phyloP scores from a whole-genome alignment of 176 grass and related monocot genomes.

The Aegilops longissima region DNA sequence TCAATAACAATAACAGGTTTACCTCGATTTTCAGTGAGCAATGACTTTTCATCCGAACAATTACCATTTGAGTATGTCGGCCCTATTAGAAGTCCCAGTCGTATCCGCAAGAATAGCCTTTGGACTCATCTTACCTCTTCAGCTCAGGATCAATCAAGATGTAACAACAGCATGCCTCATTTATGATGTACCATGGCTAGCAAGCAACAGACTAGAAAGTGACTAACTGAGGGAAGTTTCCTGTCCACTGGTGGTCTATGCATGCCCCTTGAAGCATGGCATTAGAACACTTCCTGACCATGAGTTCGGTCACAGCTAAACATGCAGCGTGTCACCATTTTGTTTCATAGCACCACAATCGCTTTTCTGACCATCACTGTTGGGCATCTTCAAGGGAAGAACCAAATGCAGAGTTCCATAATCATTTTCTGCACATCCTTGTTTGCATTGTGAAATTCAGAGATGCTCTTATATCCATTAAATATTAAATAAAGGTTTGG shows the following conservation, averaged over 20 bases:
- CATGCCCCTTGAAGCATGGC: conserved; percentile 35
- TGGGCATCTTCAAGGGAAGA: neutral
- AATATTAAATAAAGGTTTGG: neutral
- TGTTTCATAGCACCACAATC: neutral
- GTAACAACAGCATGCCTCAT: neutral
- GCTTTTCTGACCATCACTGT: conserved; percentile 11
- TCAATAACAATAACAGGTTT: neutral
- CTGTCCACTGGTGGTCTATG: conserved; percentile 22
- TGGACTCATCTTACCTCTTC: neutral
- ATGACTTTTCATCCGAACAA: neutral
- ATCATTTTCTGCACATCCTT: neutral
- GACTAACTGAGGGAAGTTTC: neutral
- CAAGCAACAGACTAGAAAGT: conserved; percentile 24
- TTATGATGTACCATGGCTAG: conserved; percentile 20
- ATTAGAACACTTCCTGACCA: conserved; percentile 18
- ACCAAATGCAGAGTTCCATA: neutral
- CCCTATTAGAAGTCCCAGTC: neutral
- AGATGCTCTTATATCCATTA: neutral
- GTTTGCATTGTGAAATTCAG: neutral
- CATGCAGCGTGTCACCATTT: neutral
- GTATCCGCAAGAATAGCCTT: neutral
- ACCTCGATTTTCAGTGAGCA: neutral
- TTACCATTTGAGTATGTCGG: neutral
- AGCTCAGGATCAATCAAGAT: neutral
- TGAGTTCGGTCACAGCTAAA: neutral